These are phyloP conservation scores for Ophiostoma australiae DNA, from an alignment of 2,329 filamentous ascomycete species.

Conservation along the genomic window DNA sequence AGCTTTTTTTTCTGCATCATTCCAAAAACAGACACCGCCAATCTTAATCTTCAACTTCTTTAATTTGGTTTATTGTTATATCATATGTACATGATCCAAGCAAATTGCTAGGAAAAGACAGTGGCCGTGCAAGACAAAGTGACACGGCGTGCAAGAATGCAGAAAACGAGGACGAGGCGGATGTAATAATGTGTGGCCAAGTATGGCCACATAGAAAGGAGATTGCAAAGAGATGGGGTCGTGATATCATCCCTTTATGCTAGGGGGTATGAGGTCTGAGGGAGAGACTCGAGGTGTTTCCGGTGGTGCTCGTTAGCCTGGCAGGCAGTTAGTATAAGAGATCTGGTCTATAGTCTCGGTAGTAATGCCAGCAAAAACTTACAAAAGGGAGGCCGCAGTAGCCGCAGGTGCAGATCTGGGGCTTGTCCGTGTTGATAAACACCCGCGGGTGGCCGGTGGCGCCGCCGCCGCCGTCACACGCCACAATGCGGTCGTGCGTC, in stretches of 20 bases:
- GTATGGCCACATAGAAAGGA: not conserved
- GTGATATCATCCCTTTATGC: slow-evolving; percentile 29
- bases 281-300: slow-evolving; percentile 74
- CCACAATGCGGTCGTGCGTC: slow-evolving; percentile 75
- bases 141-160: not conserved
- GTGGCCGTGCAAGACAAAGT: not conserved
- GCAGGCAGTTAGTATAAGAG: not conserved
- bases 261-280: slow-evolving; percentile 76
- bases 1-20: no score
- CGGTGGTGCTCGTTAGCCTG: slow-evolving; percentile 89
- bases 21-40: no score
- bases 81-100: not conserved
- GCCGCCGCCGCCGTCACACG: slow-evolving; percentile 89
- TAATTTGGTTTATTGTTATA: not conserved
- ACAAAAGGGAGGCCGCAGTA: slow-evolving; percentile 95
- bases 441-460: slow-evolving; percentile 84
- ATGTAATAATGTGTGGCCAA: not conserved
- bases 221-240: slow-evolving; percentile 3
- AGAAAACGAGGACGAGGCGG: not conserved
- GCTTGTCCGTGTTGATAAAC: slow-evolving; percentile 98
- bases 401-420: slow-evolving; percentile 78
- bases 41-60: not conserved
- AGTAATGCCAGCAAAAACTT: slow-evolving; percentile 39
- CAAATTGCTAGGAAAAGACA: not conserved
- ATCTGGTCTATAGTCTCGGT: not conserved